These are phyloP conservation scores for Chimonanthus praecox DNA, from an alignment of 164 flowering plant genomes.

Conservation along the genomic window DNA sequence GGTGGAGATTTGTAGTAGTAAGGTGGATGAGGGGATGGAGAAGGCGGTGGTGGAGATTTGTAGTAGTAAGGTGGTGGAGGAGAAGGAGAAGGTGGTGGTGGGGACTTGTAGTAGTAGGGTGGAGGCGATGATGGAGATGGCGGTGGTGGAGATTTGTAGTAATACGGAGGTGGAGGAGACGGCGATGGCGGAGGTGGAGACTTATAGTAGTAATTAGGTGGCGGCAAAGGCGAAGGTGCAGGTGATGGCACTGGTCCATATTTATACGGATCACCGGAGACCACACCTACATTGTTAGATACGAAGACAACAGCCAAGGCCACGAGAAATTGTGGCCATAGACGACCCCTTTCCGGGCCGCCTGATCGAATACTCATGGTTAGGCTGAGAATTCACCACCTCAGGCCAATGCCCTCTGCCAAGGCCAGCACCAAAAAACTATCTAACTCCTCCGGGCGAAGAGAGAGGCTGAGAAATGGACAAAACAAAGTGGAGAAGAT, in stretches of 20 bases:
- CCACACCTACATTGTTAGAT: slow-evolving; percentile 6
- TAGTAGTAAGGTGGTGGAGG: background rate
- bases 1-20: slow-evolving; percentile 5
- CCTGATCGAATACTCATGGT: slow-evolving; percentile 3
- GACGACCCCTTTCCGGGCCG: slow-evolving; percentile 11
- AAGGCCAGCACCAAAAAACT: no score
- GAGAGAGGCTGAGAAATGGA: background rate
- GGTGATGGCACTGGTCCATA: slow-evolving; percentile 18
- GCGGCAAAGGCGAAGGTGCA: slow-evolving; percentile 27
- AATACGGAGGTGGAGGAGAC: background rate
- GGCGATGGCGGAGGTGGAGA: slow-evolving; percentile 1
- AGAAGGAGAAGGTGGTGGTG: background rate
- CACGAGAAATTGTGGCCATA: slow-evolving; percentile 5
- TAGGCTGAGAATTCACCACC: background rate
- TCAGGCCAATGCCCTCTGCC: background rate
- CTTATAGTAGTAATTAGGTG: slow-evolving; percentile 12
- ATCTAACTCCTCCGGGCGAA: background rate
- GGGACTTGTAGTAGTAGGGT: background rate
- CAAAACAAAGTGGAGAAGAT: background rate
- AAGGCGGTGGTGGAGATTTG: slow-evolving; percentile 29
- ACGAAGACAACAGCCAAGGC: slow-evolving; percentile 6
- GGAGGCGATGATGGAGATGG: background rate
- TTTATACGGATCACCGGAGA: background rate
- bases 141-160: slow-evolving; percentile 7
- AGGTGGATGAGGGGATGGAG: slow-evolving; percentile 25